A percentile compares a stretch with the other conserved stretches of the same genome.
Conservation (phyloP, 2,329 filamentous ascomycete species). For the Talaromyces verruculosus region DNA sequence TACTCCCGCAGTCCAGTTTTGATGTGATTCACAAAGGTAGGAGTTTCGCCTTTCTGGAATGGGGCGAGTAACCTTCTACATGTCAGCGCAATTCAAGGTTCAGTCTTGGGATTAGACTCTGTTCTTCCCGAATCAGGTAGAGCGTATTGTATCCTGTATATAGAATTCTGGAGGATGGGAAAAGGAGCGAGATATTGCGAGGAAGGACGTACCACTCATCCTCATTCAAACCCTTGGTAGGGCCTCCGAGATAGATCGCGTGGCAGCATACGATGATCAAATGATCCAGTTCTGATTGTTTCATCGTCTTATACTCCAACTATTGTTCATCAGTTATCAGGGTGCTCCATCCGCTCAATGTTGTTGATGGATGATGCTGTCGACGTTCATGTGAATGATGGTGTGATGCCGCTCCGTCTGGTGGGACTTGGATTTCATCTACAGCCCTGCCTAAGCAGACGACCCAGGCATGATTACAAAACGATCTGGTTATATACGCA, state of each 20-base stretch:
- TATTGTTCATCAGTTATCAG: not conserved
- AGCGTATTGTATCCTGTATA: not conserved
- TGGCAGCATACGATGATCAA: slow-evolving; percentile 83
- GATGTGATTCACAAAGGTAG: slow-evolving; percentile 76
- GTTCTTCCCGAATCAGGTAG: too few relatives aligned
- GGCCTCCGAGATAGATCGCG: slow-evolving; percentile 69
- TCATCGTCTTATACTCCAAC: not conserved
- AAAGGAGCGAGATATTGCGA: not conserved
- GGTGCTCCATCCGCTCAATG: not conserved
- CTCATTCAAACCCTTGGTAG: slow-evolving; percentile 54
- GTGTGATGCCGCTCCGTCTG: too few relatives aligned
- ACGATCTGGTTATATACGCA: not conserved
- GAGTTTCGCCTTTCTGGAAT: slow-evolving; percentile 76
- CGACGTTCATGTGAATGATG: not conserved
- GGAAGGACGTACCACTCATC: slow-evolving; percentile 56
- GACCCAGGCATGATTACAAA: not conserved
- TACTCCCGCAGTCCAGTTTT: slow-evolving; percentile 61
- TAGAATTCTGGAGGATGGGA: not conserved
- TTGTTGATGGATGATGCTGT: not conserved
- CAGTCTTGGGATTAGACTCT: not conserved
- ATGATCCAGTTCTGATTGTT: slow-evolving; percentile 40
- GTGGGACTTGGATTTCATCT: not conserved
- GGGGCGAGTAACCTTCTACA: slow-evolving; percentile 63
- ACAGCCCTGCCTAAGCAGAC: not conserved
- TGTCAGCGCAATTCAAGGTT: not conserved